Conservation (phyloP, 2,329 filamentous ascomycete genomes). For the Gremmenia infestans region DNA sequence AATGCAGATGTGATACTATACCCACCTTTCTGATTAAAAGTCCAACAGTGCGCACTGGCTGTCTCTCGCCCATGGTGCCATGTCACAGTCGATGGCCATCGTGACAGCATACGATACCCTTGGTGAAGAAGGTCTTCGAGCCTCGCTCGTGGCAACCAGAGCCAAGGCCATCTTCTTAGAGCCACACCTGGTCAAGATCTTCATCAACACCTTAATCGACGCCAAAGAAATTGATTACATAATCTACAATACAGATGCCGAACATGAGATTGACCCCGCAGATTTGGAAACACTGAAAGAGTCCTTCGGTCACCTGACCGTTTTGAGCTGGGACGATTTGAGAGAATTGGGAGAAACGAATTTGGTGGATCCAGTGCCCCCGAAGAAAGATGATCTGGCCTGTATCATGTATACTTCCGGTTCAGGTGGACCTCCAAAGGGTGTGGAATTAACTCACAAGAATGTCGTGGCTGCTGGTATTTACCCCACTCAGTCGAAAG, state of each 20-base stretch:
- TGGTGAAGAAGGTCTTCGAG: conserved; percentile 73
- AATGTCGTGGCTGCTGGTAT: conserved; percentile 73
- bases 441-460: conserved; percentile 76
- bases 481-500: conserved; percentile 25
- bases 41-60: conserved; percentile 36
- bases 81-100: conserved; percentile 81
- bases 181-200: conserved; percentile 61
- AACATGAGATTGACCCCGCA: conserved; percentile 44
- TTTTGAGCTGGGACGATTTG: conserved; percentile 48
- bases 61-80: conserved; percentile 43
- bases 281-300: conserved; percentile 46
- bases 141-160: conserved; percentile 75
- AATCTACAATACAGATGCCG: conserved; percentile 49
- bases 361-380: conserved; percentile 63
- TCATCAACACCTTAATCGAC: conserved; percentile 52
- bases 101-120: conserved; percentile 93
- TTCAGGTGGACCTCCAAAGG: conserved; percentile 82
- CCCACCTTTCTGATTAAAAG: background rate
- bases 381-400: conserved; percentile 68
- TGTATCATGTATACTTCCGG: conserved; percentile 84
- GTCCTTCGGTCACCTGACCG: conserved; percentile 47
- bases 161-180: conserved; percentile 82
- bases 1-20: background rate
- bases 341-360: conserved; percentile 49
- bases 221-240: conserved; percentile 46